Conservation (phyloP, 129 eudicot genomes). For the Glebionis coronaria region DNA sequence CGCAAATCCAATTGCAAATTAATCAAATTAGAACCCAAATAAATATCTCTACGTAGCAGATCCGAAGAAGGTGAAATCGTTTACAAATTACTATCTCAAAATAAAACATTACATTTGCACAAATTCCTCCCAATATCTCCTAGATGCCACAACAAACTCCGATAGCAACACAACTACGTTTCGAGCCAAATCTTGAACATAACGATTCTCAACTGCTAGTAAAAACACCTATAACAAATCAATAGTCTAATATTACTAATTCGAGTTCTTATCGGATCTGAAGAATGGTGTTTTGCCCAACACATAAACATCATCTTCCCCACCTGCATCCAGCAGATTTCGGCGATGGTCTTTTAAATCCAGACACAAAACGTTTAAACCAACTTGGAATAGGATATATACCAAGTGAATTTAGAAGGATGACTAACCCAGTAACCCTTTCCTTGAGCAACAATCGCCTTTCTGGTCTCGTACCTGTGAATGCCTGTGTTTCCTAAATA, state of each 20-base stretch:
- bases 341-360: too few species aligned
- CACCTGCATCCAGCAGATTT: too few species aligned
- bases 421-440: too few species aligned
- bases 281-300: too few species aligned
- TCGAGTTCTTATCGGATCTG: too few species aligned
- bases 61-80: conserved; percentile 38
- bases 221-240: conserved; percentile 41
- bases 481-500: too few species aligned
- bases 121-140: conserved; percentile 46
- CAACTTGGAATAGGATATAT: too few species aligned
- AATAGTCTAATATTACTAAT: background rate
- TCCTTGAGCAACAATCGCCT: too few species aligned
- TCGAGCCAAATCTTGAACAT: conserved; percentile 51
- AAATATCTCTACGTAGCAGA: conserved; percentile 19
- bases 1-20: conserved; percentile 23
- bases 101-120: conserved; percentile 35
- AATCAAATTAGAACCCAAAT: conserved; percentile 25
- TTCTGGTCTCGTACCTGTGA: too few species aligned
- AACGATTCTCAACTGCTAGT: conserved; percentile 40
- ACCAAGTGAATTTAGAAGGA: too few species aligned
- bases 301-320: too few species aligned
- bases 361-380: too few species aligned
- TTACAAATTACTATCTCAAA: conserved; percentile 44
- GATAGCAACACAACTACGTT: conserved; percentile 57
- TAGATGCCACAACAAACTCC: conserved; percentile 51